Conservation (phyloP, 164 flowering plant species). For the Vitis riparia region DNA sequence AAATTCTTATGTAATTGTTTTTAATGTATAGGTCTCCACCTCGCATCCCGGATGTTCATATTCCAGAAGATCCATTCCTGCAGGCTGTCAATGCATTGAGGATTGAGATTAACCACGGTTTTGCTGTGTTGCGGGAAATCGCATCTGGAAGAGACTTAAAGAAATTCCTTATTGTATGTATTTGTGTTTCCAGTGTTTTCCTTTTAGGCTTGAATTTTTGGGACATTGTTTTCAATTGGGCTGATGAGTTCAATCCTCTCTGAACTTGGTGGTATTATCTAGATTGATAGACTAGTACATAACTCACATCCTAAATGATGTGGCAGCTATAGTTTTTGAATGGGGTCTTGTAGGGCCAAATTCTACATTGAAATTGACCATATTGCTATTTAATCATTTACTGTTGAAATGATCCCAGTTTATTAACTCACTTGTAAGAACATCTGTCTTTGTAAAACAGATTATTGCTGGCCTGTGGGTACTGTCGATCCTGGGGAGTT, state of each 20-base stretch:
- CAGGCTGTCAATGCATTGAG: slow-evolving; percentile 45
- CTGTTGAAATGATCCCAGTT: too few species aligned
- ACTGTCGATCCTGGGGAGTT: slow-evolving; percentile 48
- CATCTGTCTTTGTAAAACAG: slow-evolving; percentile 22
- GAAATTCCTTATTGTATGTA: slow-evolving; percentile 51
- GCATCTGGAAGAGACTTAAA: slow-evolving; percentile 56
- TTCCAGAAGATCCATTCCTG: slow-evolving; percentile 63
- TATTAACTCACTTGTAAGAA: not conserved
- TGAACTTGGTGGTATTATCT: too few species aligned
- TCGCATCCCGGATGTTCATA: slow-evolving; percentile 52
- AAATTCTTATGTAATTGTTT: not conserved
- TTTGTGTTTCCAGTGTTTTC: not conserved
- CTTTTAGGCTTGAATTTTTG: not conserved
- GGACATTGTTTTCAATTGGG: not conserved
- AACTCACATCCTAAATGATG: too few species aligned
- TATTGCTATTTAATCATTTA: too few species aligned
- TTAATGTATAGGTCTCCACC: slow-evolving; percentile 51
- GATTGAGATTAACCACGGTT: slow-evolving; percentile 32
- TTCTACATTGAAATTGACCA: too few species aligned
- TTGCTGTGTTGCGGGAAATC: slow-evolving; percentile 31
- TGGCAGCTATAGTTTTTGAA: too few species aligned
- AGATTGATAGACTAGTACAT: too few species aligned
- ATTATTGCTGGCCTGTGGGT: slow-evolving; percentile 54
- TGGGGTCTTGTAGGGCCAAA: too few species aligned
- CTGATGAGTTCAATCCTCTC: too few species aligned